phyloP scores from a whole-genome alignment of 345 rosid genomes.

The Acer campestre region DNA sequence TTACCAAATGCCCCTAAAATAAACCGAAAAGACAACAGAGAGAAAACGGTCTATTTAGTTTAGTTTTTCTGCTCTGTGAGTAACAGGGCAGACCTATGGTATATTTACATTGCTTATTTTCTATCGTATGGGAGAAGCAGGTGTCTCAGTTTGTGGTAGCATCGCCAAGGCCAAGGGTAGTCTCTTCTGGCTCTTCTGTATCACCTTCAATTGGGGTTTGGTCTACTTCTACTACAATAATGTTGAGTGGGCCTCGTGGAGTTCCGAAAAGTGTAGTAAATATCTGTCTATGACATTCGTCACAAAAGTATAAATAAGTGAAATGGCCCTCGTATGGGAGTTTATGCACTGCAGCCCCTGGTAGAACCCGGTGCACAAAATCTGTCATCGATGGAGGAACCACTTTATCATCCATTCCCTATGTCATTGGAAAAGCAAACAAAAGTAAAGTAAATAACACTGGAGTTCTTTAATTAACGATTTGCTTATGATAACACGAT shows the following conservation, averaged over 20 bases:
- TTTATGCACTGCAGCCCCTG: conserved; percentile 71
- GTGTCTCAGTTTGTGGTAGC: conserved; percentile 4
- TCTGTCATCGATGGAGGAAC: conserved; percentile 75
- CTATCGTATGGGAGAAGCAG: neutral
- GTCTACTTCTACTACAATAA: conserved; percentile 28
- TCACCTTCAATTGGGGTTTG: conserved; percentile 27
- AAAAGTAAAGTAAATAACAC: neutral
- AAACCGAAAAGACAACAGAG: neutral
- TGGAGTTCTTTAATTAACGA: neutral
- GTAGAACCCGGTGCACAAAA: conserved; percentile 65
- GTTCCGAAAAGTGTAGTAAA: conserved; percentile 65
- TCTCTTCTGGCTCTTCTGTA: conserved; percentile 23
- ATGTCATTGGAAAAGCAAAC: neutral
- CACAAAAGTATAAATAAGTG: conserved; percentile 61
- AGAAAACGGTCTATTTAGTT: neutral
- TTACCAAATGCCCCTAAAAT: neutral
- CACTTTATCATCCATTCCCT: conserved; percentile 75
- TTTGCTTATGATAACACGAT: neutral
- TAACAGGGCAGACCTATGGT: conserved; percentile 21
- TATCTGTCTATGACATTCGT: conserved; percentile 75
- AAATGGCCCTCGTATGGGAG: conserved; percentile 76
- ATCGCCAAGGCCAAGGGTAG: neutral
- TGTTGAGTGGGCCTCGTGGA: conserved; percentile 52
- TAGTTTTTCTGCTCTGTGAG: neutral
- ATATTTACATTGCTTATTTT: neutral